These are phyloP conservation scores for Isoetes engelmannii DNA, from an alignment of 83 land plant species.

Conservation along the genomic window DNA sequence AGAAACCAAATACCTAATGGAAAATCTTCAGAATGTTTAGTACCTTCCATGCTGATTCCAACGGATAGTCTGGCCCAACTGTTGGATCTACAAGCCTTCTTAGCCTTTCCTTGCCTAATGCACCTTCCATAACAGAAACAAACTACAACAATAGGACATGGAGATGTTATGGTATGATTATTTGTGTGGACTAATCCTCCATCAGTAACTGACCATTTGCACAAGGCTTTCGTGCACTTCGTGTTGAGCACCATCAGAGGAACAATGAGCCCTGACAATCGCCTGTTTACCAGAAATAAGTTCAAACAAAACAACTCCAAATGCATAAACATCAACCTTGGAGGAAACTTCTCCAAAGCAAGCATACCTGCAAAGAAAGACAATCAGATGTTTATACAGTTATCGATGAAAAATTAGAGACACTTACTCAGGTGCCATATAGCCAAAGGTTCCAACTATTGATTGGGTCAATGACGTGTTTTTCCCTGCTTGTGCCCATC, in stretches of 20 bases:
- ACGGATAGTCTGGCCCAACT: slow-evolving; percentile 47
- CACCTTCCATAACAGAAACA: slow-evolving; percentile 38
- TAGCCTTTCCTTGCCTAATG: slow-evolving; percentile 42
- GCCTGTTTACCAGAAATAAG: slow-evolving; percentile 72
- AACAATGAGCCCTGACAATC: slow-evolving; percentile 28
- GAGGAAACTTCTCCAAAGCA: slow-evolving; percentile 59
- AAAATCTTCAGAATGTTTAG: no score
- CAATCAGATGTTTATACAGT: no score
- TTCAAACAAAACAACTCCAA: slow-evolving; percentile 74
- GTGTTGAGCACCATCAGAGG: not conserved
- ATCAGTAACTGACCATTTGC: slow-evolving; percentile 14
- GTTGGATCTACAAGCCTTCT: slow-evolving; percentile 50
- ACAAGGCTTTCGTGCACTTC: slow-evolving; percentile 33
- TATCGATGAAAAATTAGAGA: not conserved
- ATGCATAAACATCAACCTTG: slow-evolving; percentile 70
- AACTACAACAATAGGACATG: slow-evolving; percentile 36
- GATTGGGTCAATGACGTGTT: slow-evolving; percentile 33
- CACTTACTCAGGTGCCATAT: slow-evolving; percentile 85
- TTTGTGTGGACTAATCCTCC: no score
- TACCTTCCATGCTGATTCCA: slow-evolving; percentile 56
- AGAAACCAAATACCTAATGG: not conserved
- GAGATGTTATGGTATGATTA: not conserved
- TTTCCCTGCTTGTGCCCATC: slow-evolving; percentile 38
- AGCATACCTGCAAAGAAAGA: slow-evolving; percentile 44
- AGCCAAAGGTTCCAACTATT: slow-evolving; percentile 79